Conservation (phyloP, 768 basidiomycete genomes). For the Podaxis pistillaris region DNA sequence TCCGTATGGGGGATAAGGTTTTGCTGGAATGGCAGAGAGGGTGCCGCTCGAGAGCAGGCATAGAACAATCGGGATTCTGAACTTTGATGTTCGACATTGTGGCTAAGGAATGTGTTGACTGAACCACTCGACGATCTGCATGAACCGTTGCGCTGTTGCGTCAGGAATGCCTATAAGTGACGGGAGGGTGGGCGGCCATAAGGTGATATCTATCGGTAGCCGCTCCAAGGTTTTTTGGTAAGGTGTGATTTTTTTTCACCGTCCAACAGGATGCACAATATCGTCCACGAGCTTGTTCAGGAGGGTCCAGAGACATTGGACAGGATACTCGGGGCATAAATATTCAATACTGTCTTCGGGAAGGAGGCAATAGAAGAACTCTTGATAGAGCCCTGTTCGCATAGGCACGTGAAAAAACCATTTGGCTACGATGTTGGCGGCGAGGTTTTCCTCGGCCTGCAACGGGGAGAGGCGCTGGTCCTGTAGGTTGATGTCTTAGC, state of each 20-base stretch:
- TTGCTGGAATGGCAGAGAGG: constrained; percentile 15
- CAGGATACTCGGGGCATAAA: constrained; percentile 16
- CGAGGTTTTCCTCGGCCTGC: constrained; percentile 7
- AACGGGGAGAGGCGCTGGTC: constrained; percentile 4
- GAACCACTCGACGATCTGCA: constrained; percentile 13
- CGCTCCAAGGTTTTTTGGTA: constrained; percentile 17
- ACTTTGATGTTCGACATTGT: constrained; percentile 17
- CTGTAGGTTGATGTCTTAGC: neutral
- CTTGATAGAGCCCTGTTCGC: constrained; percentile 19
- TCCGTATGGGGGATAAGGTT: constrained; percentile 11
- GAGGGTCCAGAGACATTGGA: constrained; percentile 22
- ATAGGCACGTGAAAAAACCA: constrained; percentile 18
- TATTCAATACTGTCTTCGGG: neutral
- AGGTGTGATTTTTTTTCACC: constrained; percentile 1
- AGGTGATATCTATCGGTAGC: constrained; percentile 19
- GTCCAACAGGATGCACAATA: constrained; percentile 17
- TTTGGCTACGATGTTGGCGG: constrained; percentile 19
- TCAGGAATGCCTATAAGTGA: constrained; percentile 7
- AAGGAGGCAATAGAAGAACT: constrained; percentile 20
- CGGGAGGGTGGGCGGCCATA: constrained; percentile 13
- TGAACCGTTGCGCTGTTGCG: constrained; percentile 6
- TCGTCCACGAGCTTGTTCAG: constrained; percentile 20
- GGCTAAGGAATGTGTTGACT: constrained; percentile 17
- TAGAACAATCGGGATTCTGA: constrained; percentile 16
- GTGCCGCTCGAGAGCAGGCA: constrained; percentile 14